phyloP scores from a whole-genome alignment of 2,329 filamentous ascomycete species.

The Pseudogymnoascus sp. region DNA sequence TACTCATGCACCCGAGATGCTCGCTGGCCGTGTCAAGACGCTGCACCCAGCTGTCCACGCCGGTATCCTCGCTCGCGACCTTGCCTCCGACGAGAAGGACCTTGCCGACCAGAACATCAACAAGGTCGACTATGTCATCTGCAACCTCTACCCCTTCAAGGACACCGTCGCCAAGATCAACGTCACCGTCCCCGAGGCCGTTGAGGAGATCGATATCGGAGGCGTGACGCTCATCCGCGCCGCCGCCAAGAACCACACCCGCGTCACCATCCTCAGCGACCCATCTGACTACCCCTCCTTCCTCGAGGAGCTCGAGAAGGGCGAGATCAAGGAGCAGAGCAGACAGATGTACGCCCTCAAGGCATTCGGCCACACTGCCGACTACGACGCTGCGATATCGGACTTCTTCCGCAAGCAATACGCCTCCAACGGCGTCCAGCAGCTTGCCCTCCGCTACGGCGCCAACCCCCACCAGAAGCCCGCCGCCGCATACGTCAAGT shows the following conservation, averaged over 20 bases:
- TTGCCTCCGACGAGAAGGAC: constrained; percentile 94
- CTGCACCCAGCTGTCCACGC: constrained; percentile 87
- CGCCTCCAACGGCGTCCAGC: constrained; percentile 72
- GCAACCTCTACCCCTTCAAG: constrained; percentile 99
- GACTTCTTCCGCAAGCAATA: constrained; percentile 98
- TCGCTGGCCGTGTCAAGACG: constrained; percentile 86
- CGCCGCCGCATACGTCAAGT: constrained; percentile 69
- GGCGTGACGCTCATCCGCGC: constrained; percentile 94
- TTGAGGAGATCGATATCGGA: constrained; percentile 98
- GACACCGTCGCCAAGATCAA: constrained; percentile 96
- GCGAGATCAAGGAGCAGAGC: constrained; percentile 76
- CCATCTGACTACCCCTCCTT: constrained; percentile 91
- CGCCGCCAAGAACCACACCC: constrained; percentile 93
- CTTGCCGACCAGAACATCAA: constrained; percentile 89
- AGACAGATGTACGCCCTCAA: constrained; percentile 89
- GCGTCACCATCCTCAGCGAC: constrained; percentile 93
- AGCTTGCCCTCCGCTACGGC: constrained; percentile 82
- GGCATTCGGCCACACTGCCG: constrained; percentile 95
- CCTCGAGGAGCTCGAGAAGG: constrained; percentile 78
- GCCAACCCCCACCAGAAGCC: constrained; percentile 98
- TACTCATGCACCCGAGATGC: constrained; percentile 94
- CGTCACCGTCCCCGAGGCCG: constrained; percentile 90
- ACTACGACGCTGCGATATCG: constrained; percentile 90
- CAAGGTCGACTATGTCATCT: constrained; percentile 93
- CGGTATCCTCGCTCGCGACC: constrained; percentile 85